These are phyloP conservation scores for Aristolochia contorta DNA, from an alignment of 164 flowering plant species.

Conservation along the genomic window DNA sequence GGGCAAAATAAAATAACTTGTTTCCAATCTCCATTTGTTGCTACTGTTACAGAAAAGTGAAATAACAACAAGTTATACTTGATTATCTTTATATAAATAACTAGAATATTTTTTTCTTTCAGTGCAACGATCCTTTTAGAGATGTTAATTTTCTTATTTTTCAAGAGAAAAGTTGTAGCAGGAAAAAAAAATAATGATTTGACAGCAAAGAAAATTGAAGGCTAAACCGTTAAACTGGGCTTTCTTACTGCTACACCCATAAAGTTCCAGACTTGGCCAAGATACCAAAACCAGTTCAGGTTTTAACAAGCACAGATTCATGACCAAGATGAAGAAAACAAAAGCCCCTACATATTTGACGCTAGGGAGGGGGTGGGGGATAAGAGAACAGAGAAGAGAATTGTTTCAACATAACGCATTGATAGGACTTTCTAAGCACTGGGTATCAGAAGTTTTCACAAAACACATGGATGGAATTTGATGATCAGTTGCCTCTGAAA, in stretches of 20 bases:
- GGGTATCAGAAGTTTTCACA: constrained; percentile 16
- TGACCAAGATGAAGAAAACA: no score
- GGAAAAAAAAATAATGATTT: neutral
- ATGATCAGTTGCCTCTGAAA: constrained; percentile 23
- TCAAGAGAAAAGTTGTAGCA: neutral
- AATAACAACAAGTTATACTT: neutral
- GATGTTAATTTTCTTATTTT: neutral
- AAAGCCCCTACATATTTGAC: neutral
- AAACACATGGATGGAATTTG: constrained; percentile 16
- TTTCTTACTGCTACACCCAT: neutral
- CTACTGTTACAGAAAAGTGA: no score
- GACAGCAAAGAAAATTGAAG: no score
- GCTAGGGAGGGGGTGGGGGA: neutral
- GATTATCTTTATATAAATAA: neutral
- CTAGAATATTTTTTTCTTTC: neutral
- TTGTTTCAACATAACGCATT: constrained; percentile 14
- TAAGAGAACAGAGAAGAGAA: neutral
- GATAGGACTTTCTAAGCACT: constrained; percentile 15
- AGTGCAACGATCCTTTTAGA: no score
- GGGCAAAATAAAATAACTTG: neutral
- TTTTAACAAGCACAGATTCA: neutral
- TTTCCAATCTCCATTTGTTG: neutral
- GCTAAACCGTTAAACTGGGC: no score
- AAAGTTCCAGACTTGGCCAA: neutral
- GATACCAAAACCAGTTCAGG: neutral